Percentiles rank a stretch among this genome's conserved stretches.
These are phyloP conservation scores for Solanum bulbocastanum DNA, from an alignment of 257 asterid genomes.

Conservation along the genomic window DNA sequence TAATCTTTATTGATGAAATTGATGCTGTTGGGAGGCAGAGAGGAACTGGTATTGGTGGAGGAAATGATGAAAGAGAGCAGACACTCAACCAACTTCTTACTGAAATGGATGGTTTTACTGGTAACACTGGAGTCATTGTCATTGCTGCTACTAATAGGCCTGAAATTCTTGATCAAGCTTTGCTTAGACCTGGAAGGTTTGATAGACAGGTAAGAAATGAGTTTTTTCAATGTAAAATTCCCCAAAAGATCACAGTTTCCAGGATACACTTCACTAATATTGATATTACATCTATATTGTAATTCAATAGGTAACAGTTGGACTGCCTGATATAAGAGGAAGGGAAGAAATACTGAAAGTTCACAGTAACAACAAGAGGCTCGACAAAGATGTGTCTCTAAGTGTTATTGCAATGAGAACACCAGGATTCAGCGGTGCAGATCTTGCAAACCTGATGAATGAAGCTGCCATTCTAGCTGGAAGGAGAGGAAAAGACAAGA, in stretches of 20 bases:
- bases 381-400: constrained; percentile 31
- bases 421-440: constrained; percentile 69
- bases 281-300: background rate
- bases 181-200: constrained; percentile 66
- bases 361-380: constrained; percentile 39
- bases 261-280: background rate
- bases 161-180: constrained; percentile 58
- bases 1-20: constrained; percentile 59
- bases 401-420: constrained; percentile 61
- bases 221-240: background rate
- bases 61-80: constrained; percentile 73
- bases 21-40: constrained; percentile 70
- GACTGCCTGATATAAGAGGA: constrained; percentile 53
- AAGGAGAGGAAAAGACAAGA: constrained; percentile 42
- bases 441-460: constrained; percentile 62
- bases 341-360: constrained; percentile 53
- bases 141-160: constrained; percentile 67
- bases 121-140: constrained; percentile 47
- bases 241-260: background rate
- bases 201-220: constrained; percentile 41
- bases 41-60: constrained; percentile 79
- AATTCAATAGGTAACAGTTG: constrained; percentile 39
- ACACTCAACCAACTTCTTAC: constrained; percentile 58
- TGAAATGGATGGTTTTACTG: constrained; percentile 63
- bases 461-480: constrained; percentile 79